Evolutionary conservation across 192 early-diverging fungal genomes (phyloP).

Genomic region (Gamsiella multidivaricata): DNA sequence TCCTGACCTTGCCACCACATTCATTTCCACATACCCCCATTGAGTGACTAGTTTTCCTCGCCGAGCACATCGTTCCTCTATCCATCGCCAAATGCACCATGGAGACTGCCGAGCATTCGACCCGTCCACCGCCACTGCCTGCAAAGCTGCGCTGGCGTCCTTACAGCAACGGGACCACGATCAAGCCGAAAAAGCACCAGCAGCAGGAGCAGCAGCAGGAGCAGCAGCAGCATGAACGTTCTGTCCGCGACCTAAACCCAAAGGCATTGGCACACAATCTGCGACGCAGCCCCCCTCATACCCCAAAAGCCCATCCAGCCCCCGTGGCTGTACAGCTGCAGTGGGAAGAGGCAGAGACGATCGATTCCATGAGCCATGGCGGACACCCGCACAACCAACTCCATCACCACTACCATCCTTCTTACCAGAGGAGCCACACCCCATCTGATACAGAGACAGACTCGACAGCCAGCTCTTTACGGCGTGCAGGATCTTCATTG

Average conservation of each 20-base stretch:
- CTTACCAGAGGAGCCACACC: not conserved
- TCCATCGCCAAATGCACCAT: conserved; percentile 16
- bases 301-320: not conserved
- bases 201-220: not conserved
- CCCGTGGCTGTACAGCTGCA: conserved; percentile 28
- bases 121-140: conserved; percentile 17
- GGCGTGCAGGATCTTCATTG: not conserved
- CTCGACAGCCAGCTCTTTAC: conserved; percentile 4
- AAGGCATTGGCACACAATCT: conserved; percentile 39
- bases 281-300: not conserved
- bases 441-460: conserved; percentile 1
- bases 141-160: conserved; percentile 50
- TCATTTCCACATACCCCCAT: too few relatives aligned
- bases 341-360: conserved; percentile 51
- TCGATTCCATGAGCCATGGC: conserved; percentile 50
- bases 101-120: conserved; percentile 21
- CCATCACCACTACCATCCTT: conserved; percentile 3
- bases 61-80: not conserved
- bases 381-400: conserved; percentile 41
- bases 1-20: not conserved
- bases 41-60: too few relatives aligned
- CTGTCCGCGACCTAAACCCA: conserved; percentile 2
- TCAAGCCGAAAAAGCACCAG: conserved; percentile 11
- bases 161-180: conserved; percentile 20
- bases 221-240: not conserved